phyloP scores from a whole-genome alignment of 352 stramenopile genomes.

The Phytopythium cucurbitacearum region DNA sequence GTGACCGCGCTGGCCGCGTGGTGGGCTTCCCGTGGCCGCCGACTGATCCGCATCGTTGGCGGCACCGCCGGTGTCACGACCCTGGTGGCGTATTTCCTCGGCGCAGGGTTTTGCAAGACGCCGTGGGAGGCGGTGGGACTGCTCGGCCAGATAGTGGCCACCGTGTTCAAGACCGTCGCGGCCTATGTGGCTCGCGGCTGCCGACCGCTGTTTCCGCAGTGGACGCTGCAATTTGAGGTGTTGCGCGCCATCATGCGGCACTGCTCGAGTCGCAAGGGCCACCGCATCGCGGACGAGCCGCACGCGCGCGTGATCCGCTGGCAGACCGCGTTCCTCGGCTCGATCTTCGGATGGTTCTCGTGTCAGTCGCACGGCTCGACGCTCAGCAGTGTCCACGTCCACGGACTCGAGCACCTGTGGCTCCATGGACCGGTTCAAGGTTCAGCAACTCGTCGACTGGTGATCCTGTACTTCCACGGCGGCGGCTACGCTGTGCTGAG shows the following conservation, averaged over 20 bases:
- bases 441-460: slow-evolving; percentile 9
- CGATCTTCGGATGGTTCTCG: slow-evolving; percentile 20
- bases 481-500: slow-evolving; percentile 39
- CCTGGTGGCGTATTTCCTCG: slow-evolving; percentile 1
- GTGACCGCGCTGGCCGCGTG: too few species aligned
- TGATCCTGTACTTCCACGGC: slow-evolving; percentile 38
- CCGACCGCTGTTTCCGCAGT: slow-evolving; percentile 31
- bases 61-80: not conserved
- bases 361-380: slow-evolving; percentile 16
- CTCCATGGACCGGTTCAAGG: slow-evolving; percentile 11
- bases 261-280: slow-evolving; percentile 16
- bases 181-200: slow-evolving; percentile 24
- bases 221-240: slow-evolving; percentile 42
- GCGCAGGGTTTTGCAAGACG: slow-evolving; percentile 18
- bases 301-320: slow-evolving; percentile 28
- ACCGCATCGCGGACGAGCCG: slow-evolving; percentile 16
- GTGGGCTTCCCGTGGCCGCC: too few species aligned
- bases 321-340: slow-evolving; percentile 22
- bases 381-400: slow-evolving; percentile 20
- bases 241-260: slow-evolving; percentile 19
- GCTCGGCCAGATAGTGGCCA: slow-evolving; percentile 12
- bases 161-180: slow-evolving; percentile 8
- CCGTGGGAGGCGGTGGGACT: slow-evolving; percentile 16
- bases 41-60: not conserved
- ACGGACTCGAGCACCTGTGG: slow-evolving; percentile 39